Evolutionary conservation across 148 eudicot genomes (phyloP), one percentile per base, ranked within the genome.

Genomic region (Dysphania ambrosioides): DNA sequence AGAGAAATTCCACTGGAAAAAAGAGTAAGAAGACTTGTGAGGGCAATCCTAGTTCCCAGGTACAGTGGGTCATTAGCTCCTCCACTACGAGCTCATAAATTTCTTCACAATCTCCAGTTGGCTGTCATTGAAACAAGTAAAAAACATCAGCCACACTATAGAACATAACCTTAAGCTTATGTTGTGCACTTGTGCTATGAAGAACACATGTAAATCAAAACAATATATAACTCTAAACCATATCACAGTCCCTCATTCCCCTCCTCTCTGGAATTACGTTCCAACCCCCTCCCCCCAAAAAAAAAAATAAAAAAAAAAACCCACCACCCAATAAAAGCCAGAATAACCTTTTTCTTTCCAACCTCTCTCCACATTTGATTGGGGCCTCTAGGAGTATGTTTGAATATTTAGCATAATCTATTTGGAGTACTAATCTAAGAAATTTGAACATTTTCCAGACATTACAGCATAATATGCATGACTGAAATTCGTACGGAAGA

Each of bases 71-170:
- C 56, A 70, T 47, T 58, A 18, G 40, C 19, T 60, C 38, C 63
- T 34, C 73, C 29, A 75, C 49, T 60, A 68, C 32, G 31, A 72
- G 68, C 72, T 68, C 84, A 80, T 61, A 36, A 85, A 68, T 75
- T 76, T 75, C 75, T 70, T 76, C 42, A 81, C 68, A 40, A 31
- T 66, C 77, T 83, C 82, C 44, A 80, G 49, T 72, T 83, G 75
- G 66, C 88, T 85, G 84, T 72, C 72, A 73, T 58, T 68, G 21
- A 51, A 58, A 72, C 13, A 21, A 19, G n/a, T 7, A 68, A 23
- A 24, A 9, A 55, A 30, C 27, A 15, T 49, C 42, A 71, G 15
- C 15, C 36, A 49, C 0, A 62, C 30, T 23, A 4, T 11, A 15
- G 47, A 24, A 32, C n/a, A 3, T n/a, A 21, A 71, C 32, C 64